Evolutionary conservation across 768 basidiomycete species (phyloP).

Genomic region (Phylloporus arenicola): DNA sequence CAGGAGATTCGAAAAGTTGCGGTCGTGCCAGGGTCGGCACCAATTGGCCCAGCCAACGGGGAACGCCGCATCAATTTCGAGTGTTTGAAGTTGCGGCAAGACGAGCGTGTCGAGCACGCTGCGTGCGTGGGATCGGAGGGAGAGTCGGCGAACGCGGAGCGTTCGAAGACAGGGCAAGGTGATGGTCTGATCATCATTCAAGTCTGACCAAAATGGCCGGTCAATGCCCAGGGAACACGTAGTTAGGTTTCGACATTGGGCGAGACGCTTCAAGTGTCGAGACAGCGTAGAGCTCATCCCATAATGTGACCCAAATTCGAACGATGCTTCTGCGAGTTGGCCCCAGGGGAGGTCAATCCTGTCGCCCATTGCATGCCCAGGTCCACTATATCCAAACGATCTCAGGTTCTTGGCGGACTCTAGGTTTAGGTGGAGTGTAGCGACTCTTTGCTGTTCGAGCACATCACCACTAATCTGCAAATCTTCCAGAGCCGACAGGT

Average conservation of each 20-base stretch:
- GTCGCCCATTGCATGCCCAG: background rate
- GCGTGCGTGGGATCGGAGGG: background rate
- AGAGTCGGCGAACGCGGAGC: constrained; percentile 16
- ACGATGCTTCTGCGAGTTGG: constrained; percentile 9
- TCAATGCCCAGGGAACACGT: constrained; percentile 16
- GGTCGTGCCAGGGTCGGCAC: constrained; percentile 5
- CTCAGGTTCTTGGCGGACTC: constrained; percentile 9
- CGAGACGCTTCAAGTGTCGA: constrained; percentile 5
- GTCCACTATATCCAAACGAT: constrained; percentile 14
- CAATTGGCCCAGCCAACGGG: background rate
- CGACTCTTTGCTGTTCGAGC: background rate
- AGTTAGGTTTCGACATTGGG: constrained; percentile 18
- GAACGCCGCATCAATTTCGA: constrained; percentile 13
- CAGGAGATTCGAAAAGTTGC: constrained; percentile 15
- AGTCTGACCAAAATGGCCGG: background rate
- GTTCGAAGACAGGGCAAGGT: constrained; percentile 10
- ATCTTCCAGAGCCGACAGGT: constrained; percentile 14
- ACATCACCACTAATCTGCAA: constrained; percentile 7
- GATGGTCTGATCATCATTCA: background rate
- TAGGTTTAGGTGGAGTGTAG: constrained; percentile 1
- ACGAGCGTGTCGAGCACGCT: constrained; percentile 8
- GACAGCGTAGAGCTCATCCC: constrained; percentile 2
- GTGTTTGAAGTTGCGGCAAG: constrained; percentile 16
- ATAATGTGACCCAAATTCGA: constrained; percentile 5
- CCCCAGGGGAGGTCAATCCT: constrained; percentile 10